Conservation (phyloP, 148 eudicot genomes). For the Spergularia bocconei region DNA sequence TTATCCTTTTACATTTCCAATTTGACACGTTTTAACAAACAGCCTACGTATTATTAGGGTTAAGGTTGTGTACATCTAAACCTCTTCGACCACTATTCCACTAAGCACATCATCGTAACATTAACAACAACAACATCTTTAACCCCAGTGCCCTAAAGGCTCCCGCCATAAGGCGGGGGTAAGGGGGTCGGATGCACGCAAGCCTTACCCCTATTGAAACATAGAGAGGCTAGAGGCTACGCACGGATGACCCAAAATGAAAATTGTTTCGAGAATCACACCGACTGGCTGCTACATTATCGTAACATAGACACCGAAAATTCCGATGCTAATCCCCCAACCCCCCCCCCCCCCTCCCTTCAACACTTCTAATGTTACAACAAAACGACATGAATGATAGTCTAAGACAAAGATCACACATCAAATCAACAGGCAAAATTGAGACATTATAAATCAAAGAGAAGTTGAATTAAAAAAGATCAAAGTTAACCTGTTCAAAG, state of each 20-base stretch:
- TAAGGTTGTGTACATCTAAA: background rate
- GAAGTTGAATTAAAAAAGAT: background rate
- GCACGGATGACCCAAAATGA: no score
- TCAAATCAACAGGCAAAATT: background rate
- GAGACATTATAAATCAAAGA: background rate
- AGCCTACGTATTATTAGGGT: background rate
- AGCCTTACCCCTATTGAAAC: no score
- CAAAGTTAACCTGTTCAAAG: constrained; percentile 64
- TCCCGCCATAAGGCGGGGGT: background rate
- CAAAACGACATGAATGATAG: no score
- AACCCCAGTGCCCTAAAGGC: background rate
- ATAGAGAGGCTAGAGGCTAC: no score
- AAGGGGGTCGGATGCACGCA: no score
- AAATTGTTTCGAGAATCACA: no score
- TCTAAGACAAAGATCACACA: background rate
- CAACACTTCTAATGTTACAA: background rate
- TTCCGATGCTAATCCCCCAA: background rate
- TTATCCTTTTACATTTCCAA: background rate
- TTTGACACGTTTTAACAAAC: background rate
- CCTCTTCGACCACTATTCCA: background rate
- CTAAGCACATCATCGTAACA: background rate
- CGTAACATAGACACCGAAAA: background rate
- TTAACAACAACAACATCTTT: background rate
- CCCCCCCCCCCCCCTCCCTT: background rate
- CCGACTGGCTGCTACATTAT: background rate